Conservation (phyloP, 768 basidiomycete genomes). For the Grammothele lineata region DNA sequence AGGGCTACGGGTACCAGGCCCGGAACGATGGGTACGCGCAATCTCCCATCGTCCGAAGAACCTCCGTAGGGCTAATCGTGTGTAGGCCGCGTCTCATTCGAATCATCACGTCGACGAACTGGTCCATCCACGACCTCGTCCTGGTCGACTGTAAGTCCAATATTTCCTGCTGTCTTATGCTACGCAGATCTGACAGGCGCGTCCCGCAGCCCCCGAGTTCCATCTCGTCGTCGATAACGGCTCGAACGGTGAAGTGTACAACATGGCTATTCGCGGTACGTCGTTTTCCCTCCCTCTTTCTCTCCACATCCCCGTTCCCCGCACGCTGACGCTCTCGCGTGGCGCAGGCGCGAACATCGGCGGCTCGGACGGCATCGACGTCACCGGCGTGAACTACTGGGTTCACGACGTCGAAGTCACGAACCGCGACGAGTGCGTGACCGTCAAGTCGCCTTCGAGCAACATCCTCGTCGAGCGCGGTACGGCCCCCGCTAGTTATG, state of each 20-base stretch:
- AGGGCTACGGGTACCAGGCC: conserved; percentile 27
- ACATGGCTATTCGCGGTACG: conserved; percentile 26
- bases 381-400: conserved; percentile 28
- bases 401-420: conserved; percentile 31
- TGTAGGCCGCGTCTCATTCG: conserved; percentile 25
- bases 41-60: too few relatives aligned
- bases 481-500: neutral
- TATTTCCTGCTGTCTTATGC: too few relatives aligned
- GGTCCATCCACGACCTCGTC: conserved; percentile 28
- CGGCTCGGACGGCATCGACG: conserved; percentile 28
- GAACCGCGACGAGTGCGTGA: conserved; percentile 30
- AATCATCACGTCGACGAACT: conserved; percentile 25
- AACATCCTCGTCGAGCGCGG: conserved; percentile 27
- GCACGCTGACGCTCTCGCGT: too few relatives aligned
- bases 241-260: conserved; percentile 29
- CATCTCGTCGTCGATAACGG: conserved; percentile 26
- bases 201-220: conserved; percentile 29
- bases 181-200: too few relatives aligned
- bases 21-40: conserved; percentile 27
- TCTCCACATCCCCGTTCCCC: too few relatives aligned
- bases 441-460: conserved; percentile 23
- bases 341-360: conserved; percentile 20
- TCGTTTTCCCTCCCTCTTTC: neutral
- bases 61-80: too few relatives aligned
- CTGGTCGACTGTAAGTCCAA: conserved; percentile 27